Evolutionary conservation across 495 filamentous ascomycete species (phyloP), one percentile per base, ranked within the genome.

Genomic region (Aspergillus carlsbadensis): DNA sequence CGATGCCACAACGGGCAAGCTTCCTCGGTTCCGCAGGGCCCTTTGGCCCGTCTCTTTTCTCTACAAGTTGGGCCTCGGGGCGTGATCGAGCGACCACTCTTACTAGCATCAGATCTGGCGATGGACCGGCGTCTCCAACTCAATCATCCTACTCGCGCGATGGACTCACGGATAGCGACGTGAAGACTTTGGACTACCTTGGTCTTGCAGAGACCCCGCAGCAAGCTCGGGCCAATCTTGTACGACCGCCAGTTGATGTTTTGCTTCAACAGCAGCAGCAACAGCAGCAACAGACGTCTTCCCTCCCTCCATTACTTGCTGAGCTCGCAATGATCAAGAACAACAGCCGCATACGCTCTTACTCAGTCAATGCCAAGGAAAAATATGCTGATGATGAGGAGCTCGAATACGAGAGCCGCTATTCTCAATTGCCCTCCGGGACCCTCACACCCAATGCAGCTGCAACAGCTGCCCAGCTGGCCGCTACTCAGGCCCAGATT

Each of bases 341-440:
- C 57, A 81, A 88, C 51, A 98, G 88, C 70, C 83, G 94, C 42
- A 91, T 97, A 72, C 85, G 94, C 15, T 98, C 94, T 26, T 98
- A 96, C 69, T 98, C 94, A 18, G 94, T 98, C 44, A 98, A 98
- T 70, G 94, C 95, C 37, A 97, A 95, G 70, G 94, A 97, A 68
- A 96, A 95, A 72, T 98, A 98, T 65, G 94, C 89, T 0, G 87
- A 89, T 65, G 92, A 96, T 54, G 91, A 96, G 58, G 93, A 97
- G 21, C 88, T 95, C 15, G 90, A 92, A 37, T 86, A 91, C 54
- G 76, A 78, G 49, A 74, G 62, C 56, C 68, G 71, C 21, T 86
- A 84, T 60, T 72, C 78, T 13, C 77, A 80, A 48, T 67, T 76
- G 50, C 88, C 86, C 47, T 87, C 88, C 44, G 85, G 87, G 11